These are phyloP conservation scores for Elaeis guineensis DNA, from an alignment of 176 grass and related monocot genomes.

Conservation along the genomic window DNA sequence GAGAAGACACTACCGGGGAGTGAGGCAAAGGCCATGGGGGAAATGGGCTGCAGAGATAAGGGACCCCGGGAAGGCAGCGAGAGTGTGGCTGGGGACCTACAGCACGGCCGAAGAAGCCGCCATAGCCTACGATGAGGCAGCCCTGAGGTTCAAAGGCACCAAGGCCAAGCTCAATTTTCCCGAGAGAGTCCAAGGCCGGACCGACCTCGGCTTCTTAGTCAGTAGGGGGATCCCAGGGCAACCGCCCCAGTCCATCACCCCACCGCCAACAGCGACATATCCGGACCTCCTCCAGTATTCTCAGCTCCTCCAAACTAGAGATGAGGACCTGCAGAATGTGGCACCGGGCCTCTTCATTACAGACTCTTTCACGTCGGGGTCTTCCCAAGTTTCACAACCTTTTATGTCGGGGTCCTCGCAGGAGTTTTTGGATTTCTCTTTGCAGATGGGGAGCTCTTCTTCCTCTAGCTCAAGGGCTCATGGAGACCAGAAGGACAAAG, in stretches of 20 bases:
- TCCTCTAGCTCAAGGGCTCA: constrained; percentile 28
- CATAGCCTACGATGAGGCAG: constrained; percentile 4
- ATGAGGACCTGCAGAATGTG: neutral
- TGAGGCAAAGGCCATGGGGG: constrained; percentile 9
- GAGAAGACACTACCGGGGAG: constrained; percentile 5
- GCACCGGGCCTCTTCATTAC: neutral
- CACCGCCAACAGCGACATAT: neutral
- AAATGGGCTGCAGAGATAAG: constrained; percentile 16
- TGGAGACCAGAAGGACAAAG: constrained; percentile 24
- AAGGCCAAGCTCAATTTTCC: constrained; percentile 12
- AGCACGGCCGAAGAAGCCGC: neutral
- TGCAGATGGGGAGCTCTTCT: constrained; percentile 28
- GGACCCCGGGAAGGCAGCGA: neutral
- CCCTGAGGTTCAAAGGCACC: constrained; percentile 2
- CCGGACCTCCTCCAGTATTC: constrained; percentile 68
- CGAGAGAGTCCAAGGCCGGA: constrained; percentile 3
- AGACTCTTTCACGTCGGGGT: neutral
- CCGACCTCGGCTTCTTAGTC: neutral
- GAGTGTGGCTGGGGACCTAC: constrained; percentile 2
- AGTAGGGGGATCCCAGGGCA: neutral
- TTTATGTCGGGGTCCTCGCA: constrained; percentile 18
- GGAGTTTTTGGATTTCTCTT: constrained; percentile 50
- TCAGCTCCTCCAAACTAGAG: constrained; percentile 63
- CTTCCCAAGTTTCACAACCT: neutral
- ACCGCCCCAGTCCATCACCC: neutral